Percentiles rank a stretch among this genome's conserved stretches.
These are phyloP conservation scores for Hyaloperonospora brassicae DNA, from an alignment of 352 stramenopile species.

Conservation along the genomic window DNA sequence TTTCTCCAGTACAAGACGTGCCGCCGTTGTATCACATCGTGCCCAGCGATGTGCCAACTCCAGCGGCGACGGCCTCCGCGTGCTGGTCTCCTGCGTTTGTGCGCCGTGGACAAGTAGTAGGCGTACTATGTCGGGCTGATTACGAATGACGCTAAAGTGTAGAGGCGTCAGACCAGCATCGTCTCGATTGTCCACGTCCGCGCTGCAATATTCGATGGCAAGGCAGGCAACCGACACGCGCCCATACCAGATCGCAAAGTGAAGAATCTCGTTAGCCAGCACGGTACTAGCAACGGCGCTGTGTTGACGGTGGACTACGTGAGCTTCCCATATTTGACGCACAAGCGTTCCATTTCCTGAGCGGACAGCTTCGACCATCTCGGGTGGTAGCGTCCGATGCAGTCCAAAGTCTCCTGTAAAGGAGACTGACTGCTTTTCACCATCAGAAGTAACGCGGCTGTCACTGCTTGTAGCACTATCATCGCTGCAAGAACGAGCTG, in stretches of 20 bases:
- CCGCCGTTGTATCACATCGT: constrained; percentile 57
- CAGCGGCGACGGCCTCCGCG: constrained; percentile 42
- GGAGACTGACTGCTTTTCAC: constrained; percentile 19
- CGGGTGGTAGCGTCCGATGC: constrained; percentile 58
- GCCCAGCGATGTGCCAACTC: constrained; percentile 57
- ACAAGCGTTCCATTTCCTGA: constrained; percentile 32
- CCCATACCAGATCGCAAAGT: constrained; percentile 69
- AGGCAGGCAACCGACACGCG: constrained; percentile 48
- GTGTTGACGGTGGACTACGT: constrained; percentile 29
- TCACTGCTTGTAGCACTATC: constrained; percentile 20
- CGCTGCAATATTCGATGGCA: constrained; percentile 51
- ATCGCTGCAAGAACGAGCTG: constrained; percentile 15
- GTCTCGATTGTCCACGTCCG: constrained; percentile 64
- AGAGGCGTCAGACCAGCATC: constrained; percentile 61
- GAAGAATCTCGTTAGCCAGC: constrained; percentile 72
- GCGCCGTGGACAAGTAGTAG: constrained; percentile 53
- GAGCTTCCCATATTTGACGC: constrained; percentile 35
- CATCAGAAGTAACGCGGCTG: constrained; percentile 17
- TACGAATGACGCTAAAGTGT: constrained; percentile 70
- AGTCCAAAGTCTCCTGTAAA: constrained; percentile 40
- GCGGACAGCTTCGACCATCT: constrained; percentile 36
- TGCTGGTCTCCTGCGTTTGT: constrained; percentile 23
- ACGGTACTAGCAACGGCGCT: constrained; percentile 22
- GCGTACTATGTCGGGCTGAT: constrained; percentile 68
- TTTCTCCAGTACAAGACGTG: constrained; percentile 50